Base-by-base conservation (phyloP, 2,329 filamentous ascomycete species). In the Esteya vermicola region DNA sequence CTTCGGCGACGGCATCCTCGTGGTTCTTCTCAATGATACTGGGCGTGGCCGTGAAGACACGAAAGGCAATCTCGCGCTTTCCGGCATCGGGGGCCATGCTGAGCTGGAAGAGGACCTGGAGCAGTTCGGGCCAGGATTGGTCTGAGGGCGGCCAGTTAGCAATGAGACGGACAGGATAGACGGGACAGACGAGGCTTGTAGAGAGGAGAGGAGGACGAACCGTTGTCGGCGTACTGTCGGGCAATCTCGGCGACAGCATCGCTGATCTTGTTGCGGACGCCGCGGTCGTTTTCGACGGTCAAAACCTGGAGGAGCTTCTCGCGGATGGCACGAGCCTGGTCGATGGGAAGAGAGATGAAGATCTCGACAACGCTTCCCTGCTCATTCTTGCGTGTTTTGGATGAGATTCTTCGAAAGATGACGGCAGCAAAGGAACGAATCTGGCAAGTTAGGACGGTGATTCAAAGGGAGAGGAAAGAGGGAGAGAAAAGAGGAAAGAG, bases 201-300 rank as follows among this genome's bases (percentile, higher is more conserved):
- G 33, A 19, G 33, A 39, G 19, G 12, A 27, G 39, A 16, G 21
- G 14, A 28, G 30, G 42, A 65, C 78, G 58, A 70, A 93, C 85
- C 80, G 54, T 82, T 85, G 52, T 96, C 91, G 33, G 84, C 82
- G 61, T 95, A 95, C 64, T 98, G 86, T 53, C 91, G 78, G 33
- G 89, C 91, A 45, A 98, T 71, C 62, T 98, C 91, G 20, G 91
- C 91, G 46, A 96, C 83, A n/a, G 89, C 86, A 62, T 98, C 91
- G 51, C 88, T 91, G 56, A 96, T 83, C 62, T 98, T 98, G 65
- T 94, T 91, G 52, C 91, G 74, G 35, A 94, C 83, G 30, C 74
- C 67, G 45, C 78, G 72, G 46, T 82, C 74, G 19, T 73, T 65
- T 63, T 96, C 91, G 45, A 67, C 68, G 43, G 75, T 75, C 39